Evolutionary conservation across 768 basidiomycete species (phyloP), one percentile per base, ranked within the genome.

Genomic region (Russula griseocarnosa): DNA sequence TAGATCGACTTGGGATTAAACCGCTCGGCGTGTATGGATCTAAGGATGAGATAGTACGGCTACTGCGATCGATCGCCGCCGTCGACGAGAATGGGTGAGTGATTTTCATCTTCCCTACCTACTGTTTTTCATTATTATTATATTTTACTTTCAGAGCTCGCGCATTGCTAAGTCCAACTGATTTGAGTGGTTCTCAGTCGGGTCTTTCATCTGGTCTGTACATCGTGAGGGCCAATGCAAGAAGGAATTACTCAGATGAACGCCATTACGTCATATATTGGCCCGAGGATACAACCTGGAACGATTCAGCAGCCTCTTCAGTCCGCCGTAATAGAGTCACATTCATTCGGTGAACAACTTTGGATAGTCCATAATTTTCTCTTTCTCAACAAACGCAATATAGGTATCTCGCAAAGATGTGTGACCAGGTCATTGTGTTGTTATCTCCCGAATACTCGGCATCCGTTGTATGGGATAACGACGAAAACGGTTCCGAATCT

Each of bases 251-350:
- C 2, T 34, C 44, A 7, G 71, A 75, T 46, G 58, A 67, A 16
- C 70, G 75, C 32, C 58, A 81, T 10, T 83, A 81, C 59, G 77
- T 83, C 14, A 68, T 86, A 8, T 85, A 83, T 62, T 87, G 86
- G 85, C 85, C 85, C 0, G 83, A 87, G 65, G 76, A 81, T 24
- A 76, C 73, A 1, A 86, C 84, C 0, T 86, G 85, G 85, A 71
- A 80, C 55, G 83, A 85, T 69, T 72, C 75, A 14, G 79, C 82
- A 0, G 50, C 73, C 10, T 73, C 77, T 1, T 73, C 82, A 4
- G 77, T 81, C 55, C 70, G 76, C 24, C 78, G 81, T 13, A 86
- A 85, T 71, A 77, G 85, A 7, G 74, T 81, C 5, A 83, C 85
- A 0, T 87, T 86, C 68, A 85, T 86, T 82, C 73, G 86, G 85